phyloP scores from a whole-genome alignment of 768 basidiomycete genomes.

The Macrolepiota albuminosa region DNA sequence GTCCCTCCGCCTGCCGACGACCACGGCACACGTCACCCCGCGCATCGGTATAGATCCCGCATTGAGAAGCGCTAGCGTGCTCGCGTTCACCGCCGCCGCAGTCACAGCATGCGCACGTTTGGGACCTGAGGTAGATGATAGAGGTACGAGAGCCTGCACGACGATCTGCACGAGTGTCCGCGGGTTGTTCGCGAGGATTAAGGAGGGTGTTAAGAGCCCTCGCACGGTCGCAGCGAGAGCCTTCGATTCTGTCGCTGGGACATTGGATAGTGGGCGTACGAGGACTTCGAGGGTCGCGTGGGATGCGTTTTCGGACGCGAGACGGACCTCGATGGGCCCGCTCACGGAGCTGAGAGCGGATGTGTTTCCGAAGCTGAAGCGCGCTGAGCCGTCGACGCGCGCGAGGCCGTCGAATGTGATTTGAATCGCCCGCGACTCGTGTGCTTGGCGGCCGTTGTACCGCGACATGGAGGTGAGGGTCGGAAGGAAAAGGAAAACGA shows the following conservation, averaged over 20 bases:
- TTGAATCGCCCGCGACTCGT: conserved; percentile 36
- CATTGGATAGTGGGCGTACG: conserved; percentile 62
- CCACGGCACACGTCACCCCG: conserved; percentile 68
- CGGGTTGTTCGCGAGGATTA: conserved; percentile 66
- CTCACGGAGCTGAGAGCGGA: conserved; percentile 66
- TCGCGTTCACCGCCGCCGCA: conserved; percentile 68
- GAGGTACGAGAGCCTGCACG: conserved; percentile 49
- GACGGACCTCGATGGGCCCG: conserved; percentile 75
- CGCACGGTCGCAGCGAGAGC: conserved; percentile 50
- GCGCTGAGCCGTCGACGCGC: conserved; percentile 74
- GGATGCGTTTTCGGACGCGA: conserved; percentile 64
- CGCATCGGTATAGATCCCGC: conserved; percentile 70
- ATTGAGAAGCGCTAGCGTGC: conserved; percentile 62
- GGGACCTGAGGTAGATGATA: not conserved
- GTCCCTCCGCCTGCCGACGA: conserved; percentile 38
- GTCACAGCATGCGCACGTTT: conserved; percentile 34
- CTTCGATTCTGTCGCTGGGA: conserved; percentile 70
- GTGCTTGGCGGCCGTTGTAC: conserved; percentile 1
- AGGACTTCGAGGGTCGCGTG: conserved; percentile 72
- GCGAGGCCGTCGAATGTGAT: conserved; percentile 57
- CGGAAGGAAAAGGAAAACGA: not conserved
- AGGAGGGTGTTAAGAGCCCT: conserved; percentile 51
- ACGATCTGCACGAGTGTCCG: conserved; percentile 77
- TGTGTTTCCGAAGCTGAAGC: conserved; percentile 55
- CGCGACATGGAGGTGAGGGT: conserved; percentile 4